Conservation (phyloP, 2,329 filamentous ascomycete genomes). For the Chaetomiaceae sp. region DNA sequence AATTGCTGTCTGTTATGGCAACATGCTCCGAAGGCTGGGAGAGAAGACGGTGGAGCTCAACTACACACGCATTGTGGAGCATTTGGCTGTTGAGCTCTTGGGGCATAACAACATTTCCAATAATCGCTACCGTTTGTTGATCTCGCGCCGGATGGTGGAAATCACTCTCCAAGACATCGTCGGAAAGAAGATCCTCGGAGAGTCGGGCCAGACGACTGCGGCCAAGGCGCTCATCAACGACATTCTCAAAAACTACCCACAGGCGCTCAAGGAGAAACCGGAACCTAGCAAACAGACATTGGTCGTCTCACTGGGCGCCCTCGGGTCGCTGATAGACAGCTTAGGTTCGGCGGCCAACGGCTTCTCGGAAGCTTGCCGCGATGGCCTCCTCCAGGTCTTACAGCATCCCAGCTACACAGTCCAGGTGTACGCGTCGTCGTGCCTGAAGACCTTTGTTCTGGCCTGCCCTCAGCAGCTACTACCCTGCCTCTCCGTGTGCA, state of each 20-base stretch:
- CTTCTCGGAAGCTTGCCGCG: slow-evolving; percentile 78
- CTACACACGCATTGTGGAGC: slow-evolving; percentile 76
- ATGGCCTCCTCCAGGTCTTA: slow-evolving; percentile 81
- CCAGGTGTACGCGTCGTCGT: slow-evolving; percentile 82
- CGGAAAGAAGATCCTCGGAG: slow-evolving; percentile 75
- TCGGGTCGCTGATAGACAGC: slow-evolving; percentile 71
- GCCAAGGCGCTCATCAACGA: slow-evolving; percentile 80
- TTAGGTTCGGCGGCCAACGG: slow-evolving; percentile 76
- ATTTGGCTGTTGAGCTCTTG: slow-evolving; percentile 74
- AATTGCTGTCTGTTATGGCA: slow-evolving; percentile 81
- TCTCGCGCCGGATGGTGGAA: slow-evolving; percentile 78
- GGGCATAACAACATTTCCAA: slow-evolving; percentile 69
- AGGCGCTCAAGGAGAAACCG: slow-evolving; percentile 76
- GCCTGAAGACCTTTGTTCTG: slow-evolving; percentile 79
- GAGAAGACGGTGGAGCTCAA: slow-evolving; percentile 77
- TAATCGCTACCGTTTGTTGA: slow-evolving; percentile 82
- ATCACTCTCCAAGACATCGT: slow-evolving; percentile 80
- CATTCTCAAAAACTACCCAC: slow-evolving; percentile 89
- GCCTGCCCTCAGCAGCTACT: slow-evolving; percentile 90
- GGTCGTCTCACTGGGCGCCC: slow-evolving; percentile 70
- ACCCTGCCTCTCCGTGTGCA: slow-evolving; percentile 87
- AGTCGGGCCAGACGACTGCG: slow-evolving; percentile 80
- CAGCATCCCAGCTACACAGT: slow-evolving; percentile 96
- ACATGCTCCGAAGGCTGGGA: slow-evolving; percentile 71
- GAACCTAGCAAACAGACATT: slow-evolving; percentile 87